A percentile compares a stretch with the other conserved stretches of the same genome.
phyloP scores from a whole-genome alignment of 441 rosid genomes.

The Jatropha podagrica region DNA sequence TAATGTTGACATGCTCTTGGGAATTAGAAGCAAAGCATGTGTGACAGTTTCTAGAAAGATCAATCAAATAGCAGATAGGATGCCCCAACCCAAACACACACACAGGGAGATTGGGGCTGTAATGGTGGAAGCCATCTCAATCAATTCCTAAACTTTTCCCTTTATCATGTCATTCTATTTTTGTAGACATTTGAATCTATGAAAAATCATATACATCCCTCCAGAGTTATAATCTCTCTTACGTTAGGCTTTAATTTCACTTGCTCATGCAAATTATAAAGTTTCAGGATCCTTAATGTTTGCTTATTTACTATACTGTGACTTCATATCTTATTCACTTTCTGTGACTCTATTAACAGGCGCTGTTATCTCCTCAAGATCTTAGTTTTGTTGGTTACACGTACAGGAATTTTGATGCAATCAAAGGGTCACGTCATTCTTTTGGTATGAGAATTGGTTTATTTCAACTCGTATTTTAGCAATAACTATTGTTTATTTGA shows the following conservation, averaged over 20 bases:
- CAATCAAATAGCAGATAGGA: not conserved
- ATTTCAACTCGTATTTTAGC: not conserved
- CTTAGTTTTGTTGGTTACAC: conserved; percentile 95
- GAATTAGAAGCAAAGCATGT: not conserved
- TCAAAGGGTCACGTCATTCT: conserved; percentile 60
- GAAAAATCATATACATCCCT: not conserved
- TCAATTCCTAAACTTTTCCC: not conserved
- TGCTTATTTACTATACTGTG: not conserved
- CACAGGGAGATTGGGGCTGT: too few relatives aligned
- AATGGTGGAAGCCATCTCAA: too few relatives aligned
- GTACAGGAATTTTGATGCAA: conserved; percentile 88
- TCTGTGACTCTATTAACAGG: conserved; percentile 38
- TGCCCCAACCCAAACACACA: not conserved
- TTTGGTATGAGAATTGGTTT: conserved; percentile 45
- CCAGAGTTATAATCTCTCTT: not conserved
- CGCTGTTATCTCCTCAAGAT: conserved; percentile 62
- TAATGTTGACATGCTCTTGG: conserved; percentile 5
- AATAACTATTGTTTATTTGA: not conserved
- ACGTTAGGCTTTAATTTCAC: not conserved
- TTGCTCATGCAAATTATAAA: conserved; percentile 2
- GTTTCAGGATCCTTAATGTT: not conserved
- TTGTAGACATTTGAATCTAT: not conserved
- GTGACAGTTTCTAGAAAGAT: not conserved
- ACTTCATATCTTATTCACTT: conserved; percentile 13
- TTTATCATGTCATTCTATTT: not conserved